Percentiles rank a stretch among this genome's conserved stretches.
Conservation (phyloP, 768 basidiomycete species). For the Leucocoprinus sp. region DNA sequence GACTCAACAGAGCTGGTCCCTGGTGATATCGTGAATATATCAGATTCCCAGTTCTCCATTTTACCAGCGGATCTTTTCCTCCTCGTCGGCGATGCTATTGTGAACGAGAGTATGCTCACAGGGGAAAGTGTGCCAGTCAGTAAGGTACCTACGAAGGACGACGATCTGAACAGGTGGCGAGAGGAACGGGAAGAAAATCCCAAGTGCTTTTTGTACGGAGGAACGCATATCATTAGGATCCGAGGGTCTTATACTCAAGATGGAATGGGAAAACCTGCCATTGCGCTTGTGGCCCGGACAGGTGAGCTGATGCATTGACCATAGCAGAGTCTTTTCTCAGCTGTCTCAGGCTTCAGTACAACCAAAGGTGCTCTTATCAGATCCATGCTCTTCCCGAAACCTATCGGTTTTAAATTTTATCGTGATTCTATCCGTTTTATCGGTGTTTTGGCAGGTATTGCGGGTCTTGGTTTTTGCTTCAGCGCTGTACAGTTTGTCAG, state of each 20-base stretch:
- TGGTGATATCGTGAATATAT: slow-evolving; percentile 89
- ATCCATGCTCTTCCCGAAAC: slow-evolving; percentile 98
- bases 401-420: slow-evolving; percentile 98
- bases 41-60: slow-evolving; percentile 58
- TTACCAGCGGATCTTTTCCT: slow-evolving; percentile 90
- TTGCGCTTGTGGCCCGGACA: slow-evolving; percentile 81
- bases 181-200: slow-evolving; percentile 64
- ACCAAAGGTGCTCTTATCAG: slow-evolving; percentile 94
- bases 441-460: slow-evolving; percentile 83
- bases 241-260: slow-evolving; percentile 53
- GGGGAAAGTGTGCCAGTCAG: slow-evolving; percentile 97
- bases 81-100: slow-evolving; percentile 92
- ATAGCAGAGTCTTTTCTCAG: neutral
- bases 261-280: slow-evolving; percentile 48
- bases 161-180: slow-evolving; percentile 64
- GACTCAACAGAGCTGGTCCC: slow-evolving; percentile 81
- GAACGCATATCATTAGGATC: slow-evolving; percentile 85
- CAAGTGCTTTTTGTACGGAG: slow-evolving; percentile 82
- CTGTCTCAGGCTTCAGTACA: slow-evolving; percentile 72
- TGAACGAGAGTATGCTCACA: slow-evolving; percentile 99
- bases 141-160: slow-evolving; percentile 79
- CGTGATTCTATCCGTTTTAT: slow-evolving; percentile 89
- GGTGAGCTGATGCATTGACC: slow-evolving; percentile 34
- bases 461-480: slow-evolving; percentile 82
- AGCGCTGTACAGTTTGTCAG: slow-evolving; percentile 89